Evolutionary conservation across 2,329 filamentous ascomycete species (phyloP), one percentile per base, ranked within the genome.

Genomic region (Penicillium brasilianum): DNA sequence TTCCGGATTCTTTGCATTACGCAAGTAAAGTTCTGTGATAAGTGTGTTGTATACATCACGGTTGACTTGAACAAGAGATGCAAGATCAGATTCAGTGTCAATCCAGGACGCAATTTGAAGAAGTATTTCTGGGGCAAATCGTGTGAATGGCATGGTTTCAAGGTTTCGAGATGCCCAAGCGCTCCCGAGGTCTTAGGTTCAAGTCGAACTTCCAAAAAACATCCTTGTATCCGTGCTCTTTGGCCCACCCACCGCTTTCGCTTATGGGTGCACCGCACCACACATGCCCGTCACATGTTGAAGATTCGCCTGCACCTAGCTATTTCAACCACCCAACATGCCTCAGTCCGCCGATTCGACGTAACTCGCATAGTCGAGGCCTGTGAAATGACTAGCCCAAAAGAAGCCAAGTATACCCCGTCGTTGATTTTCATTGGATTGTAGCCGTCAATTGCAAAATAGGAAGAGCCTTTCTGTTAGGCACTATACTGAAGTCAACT

Each of bases 41-140:
- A 55, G 52, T 44, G 52, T 55, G 41, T 55, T 37, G 52, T 55
- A 55, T 43, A 55, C 14, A 44, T 28, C 52, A 55, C 52, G 52
- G 39, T 55, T 55, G 39, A 55, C 52, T 55, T 55, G 52, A 28
- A 22, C 22, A 28, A 55, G 43, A 30, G 37, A 55, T 43, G 52
- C 20, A 55, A 55, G 22, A 55, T 55, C 52, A 28, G 37, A 32
- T 55, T 55, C 52, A 43, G 39, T 55, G 20, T 55, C 36, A 22
- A 36, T 10, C 37, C 37, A 39, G 37, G 37, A 52, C 30, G 28
- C 16, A 52, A 52, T 52, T 39, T 52, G 30, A 32, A 52, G 49
- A n/a, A 52, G n/a, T 16, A 52, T 32, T 52, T 52, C 49, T 39
- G 37, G 16, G 37, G 37, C 4, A 39, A 39, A 16, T 18, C n/a